Evolutionary conservation across 1,139 yeast genomes (phyloP).

Genomic region (Wickerhamiella infanticola): DNA sequence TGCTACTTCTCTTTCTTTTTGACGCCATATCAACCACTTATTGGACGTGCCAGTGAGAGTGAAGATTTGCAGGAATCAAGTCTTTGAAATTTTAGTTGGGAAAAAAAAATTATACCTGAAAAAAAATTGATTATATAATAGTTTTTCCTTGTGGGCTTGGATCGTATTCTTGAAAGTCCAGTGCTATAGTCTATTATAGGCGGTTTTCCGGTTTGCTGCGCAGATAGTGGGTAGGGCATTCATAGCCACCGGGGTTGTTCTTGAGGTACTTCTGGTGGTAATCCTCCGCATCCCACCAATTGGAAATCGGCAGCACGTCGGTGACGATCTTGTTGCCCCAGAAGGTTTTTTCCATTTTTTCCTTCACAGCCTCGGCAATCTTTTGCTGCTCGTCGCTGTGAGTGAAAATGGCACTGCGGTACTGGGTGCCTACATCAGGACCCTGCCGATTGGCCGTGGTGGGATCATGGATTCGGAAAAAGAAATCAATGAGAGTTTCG

Average conservation of each 20-base stretch:
- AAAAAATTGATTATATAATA: no score
- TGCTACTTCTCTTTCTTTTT: background rate
- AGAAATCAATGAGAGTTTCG: constrained; percentile 59
- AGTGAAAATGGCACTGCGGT: constrained; percentile 61
- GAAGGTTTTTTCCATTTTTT: constrained; percentile 40
- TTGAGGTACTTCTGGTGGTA: constrained; percentile 75
- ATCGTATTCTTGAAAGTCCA: background rate
- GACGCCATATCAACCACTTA: background rate
- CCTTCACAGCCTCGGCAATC: constrained; percentile 29
- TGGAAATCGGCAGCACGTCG: constrained; percentile 45
- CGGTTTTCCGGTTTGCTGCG: constrained; percentile 22
- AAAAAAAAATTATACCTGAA: background rate
- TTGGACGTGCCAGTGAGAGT: no score
- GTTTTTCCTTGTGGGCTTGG: background rate
- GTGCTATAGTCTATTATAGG: background rate
- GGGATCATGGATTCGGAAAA: constrained; percentile 84
- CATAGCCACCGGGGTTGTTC: constrained; percentile 72
- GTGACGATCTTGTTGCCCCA: constrained; percentile 45
- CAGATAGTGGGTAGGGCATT: constrained; percentile 74
- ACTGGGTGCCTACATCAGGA: constrained; percentile 75
- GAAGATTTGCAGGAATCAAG: no score
- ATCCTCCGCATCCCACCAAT: constrained; percentile 84
- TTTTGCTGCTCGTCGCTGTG: constrained; percentile 36
- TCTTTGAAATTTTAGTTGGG: background rate
- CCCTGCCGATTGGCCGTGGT: constrained; percentile 53